Evolutionary conservation across 2,329 filamentous ascomycete species (phyloP), one percentile per base, ranked within the genome.

Genomic region (Calycina herbarum): DNA sequence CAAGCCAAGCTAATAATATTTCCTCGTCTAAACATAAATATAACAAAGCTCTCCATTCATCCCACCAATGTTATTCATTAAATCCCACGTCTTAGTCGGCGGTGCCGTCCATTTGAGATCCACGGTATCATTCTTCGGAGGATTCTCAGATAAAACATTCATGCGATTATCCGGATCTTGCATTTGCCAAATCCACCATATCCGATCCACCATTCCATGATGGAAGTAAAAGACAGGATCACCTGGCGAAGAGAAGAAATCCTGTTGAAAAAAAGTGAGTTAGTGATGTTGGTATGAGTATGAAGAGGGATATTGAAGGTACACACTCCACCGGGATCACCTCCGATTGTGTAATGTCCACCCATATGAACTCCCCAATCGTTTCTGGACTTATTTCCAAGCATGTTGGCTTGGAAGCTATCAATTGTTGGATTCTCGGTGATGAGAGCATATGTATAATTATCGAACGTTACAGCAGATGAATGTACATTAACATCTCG

Each of bases 141-240:
- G 42, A 42, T 63, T 71, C 3, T 76, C 75, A 76, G 77, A 66
- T 27, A 74, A 29, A n/a, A 68, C 70, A 35, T 67, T 66, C 35
- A 68, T 64, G n/a, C 69, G 67, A 64, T 57, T 77, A 72, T 58
- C 73, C 71, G 71, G 79, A 67, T 82, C 77, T 33, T 80, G 77
- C 48, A 79, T 79, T 74, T 82, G 80, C 80, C 80, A 82, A 65
- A 82, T 78, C 72, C 79, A 82, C 72, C 80, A 81, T 60, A 81
- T 73, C 5, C 80, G 75, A 65, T 82, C 81, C 54, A 82, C 77
- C 70, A 80, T 77, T 0, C 75, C 79, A 63, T 82, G 81, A 65
- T 82, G 80, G 5, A 80, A 69, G 66, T 77, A 82, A 70, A 82
- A 82, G 1, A 72, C 78, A 1, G 81, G 80, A 61, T 82, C 80